Evolutionary conservation across 257 asterid species (phyloP).

Genomic region (Echium plantagineum): DNA sequence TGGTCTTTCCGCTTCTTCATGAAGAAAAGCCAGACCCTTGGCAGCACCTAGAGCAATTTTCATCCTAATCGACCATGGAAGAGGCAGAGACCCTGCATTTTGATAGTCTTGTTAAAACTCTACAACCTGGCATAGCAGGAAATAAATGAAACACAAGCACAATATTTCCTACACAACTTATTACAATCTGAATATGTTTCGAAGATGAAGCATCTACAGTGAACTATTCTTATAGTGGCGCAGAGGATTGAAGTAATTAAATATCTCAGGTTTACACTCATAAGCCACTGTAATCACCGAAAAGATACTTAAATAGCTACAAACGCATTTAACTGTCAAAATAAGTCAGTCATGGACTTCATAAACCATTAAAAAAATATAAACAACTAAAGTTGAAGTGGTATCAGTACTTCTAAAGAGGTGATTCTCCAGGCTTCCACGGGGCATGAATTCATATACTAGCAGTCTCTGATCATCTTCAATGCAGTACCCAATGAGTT

Average conservation of each 20-base stretch:
- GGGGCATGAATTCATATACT: not conserved
- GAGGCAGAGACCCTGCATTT: slow-evolving; percentile 77
- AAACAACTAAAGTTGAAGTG: slow-evolving; percentile 2
- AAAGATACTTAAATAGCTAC: no score
- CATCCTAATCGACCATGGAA: slow-evolving; percentile 79
- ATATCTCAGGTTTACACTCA: no score
- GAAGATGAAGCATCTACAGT: no score
- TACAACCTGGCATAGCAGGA: no score
- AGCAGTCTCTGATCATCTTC: not conserved
- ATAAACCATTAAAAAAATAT: not conserved
- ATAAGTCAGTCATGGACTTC: no score
- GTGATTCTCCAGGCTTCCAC: not conserved
- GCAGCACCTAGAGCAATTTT: not conserved
- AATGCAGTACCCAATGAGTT: not conserved
- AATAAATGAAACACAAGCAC: no score
- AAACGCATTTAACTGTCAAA: no score
- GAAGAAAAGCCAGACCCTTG: not conserved
- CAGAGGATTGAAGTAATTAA: no score
- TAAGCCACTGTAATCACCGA: no score
- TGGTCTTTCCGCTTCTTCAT: slow-evolving; percentile 25
- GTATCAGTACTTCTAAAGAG: slow-evolving; percentile 6
- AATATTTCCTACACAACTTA: no score
- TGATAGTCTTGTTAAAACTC: not conserved
- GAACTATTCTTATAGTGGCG: no score
- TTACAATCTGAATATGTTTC: no score